Percentiles rank a stretch among this genome's conserved stretches.
Evolutionary conservation across 106 monocot genomes (phyloP).

Genomic region (Triglochin maritima): DNA sequence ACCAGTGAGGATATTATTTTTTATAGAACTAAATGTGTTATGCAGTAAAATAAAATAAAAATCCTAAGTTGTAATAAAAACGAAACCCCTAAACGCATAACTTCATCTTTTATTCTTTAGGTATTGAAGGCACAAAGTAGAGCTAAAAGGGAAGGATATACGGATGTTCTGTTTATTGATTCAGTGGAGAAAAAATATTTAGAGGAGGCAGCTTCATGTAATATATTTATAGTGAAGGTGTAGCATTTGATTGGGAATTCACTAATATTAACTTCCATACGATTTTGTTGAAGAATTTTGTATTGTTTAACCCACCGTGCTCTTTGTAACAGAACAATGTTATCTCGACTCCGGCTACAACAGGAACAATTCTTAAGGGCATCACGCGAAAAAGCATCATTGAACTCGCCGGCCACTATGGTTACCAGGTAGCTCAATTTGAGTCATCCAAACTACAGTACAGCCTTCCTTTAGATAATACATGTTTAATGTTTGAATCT

Average conservation of each 20-base stretch:
- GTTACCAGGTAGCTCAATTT: slow-evolving; percentile 13
- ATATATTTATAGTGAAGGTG: slow-evolving; percentile 86
- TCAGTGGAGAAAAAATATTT: slow-evolving; percentile 58
- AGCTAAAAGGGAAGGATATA: slow-evolving; percentile 29
- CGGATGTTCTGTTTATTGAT: slow-evolving; percentile 46
- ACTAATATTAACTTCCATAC: neutral
- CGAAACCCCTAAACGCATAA: neutral
- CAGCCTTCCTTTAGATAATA: too few relatives aligned
- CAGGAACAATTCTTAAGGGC: slow-evolving; percentile 23
- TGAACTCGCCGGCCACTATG: slow-evolving; percentile 6
- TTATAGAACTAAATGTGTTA: neutral
- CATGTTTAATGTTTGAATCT: too few relatives aligned
- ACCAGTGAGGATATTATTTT: slow-evolving; percentile 28
- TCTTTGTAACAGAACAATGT: slow-evolving; percentile 4
- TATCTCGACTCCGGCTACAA: slow-evolving; percentile 19
- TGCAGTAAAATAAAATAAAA: neutral
- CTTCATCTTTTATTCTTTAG: neutral
- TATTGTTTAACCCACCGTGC: neutral
- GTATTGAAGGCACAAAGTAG: slow-evolving; percentile 29
- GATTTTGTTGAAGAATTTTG: neutral
- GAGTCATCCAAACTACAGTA: too few relatives aligned
- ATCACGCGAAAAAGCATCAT: slow-evolving; percentile 26
- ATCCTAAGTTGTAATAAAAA: neutral
- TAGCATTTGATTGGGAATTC: too few relatives aligned
- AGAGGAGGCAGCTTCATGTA: slow-evolving; percentile 88